phyloP scores from a whole-genome alignment of 768 basidiomycete species.

The Hortiboletus campestris region DNA sequence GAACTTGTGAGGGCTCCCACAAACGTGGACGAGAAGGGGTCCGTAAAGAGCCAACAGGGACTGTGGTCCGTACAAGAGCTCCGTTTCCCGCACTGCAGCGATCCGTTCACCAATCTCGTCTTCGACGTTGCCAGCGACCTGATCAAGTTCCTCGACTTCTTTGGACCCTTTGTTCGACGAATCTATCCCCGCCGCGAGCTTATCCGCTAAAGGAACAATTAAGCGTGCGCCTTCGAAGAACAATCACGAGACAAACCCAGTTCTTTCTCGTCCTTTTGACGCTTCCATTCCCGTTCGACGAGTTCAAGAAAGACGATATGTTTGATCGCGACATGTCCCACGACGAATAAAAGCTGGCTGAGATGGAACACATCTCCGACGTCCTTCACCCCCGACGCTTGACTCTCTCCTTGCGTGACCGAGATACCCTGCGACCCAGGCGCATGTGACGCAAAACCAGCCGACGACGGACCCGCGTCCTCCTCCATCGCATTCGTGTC shows the following conservation, averaged over 20 bases:
- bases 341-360: constrained; percentile 91
- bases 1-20: constrained; percentile 86
- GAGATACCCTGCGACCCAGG: constrained; percentile 22
- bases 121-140: constrained; percentile 95
- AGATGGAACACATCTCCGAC: constrained; percentile 83
- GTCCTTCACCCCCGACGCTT: constrained; percentile 42
- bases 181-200: constrained; percentile 43
- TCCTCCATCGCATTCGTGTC: constrained; percentile 56
- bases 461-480: constrained; percentile 33
- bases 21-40: constrained; percentile 87
- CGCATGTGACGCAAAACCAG: constrained; percentile 17
- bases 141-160: constrained; percentile 86
- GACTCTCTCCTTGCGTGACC: constrained; percentile 1
- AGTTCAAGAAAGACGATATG: constrained; percentile 96
- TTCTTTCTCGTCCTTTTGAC: constrained; percentile 88
- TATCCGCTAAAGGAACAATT: constrained; percentile 48
- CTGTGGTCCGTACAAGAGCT: constrained; percentile 79
- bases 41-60: constrained; percentile 85
- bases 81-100: constrained; percentile 76
- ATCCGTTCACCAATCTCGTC: constrained; percentile 97
- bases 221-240: background rate
- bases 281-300: constrained; percentile 94
- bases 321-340: constrained; percentile 96
- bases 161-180: constrained; percentile 45
- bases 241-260: constrained; percentile 49